Conservation (phyloP, 2,329 filamentous ascomycete species). For the Endoconidiophora polonica region DNA sequence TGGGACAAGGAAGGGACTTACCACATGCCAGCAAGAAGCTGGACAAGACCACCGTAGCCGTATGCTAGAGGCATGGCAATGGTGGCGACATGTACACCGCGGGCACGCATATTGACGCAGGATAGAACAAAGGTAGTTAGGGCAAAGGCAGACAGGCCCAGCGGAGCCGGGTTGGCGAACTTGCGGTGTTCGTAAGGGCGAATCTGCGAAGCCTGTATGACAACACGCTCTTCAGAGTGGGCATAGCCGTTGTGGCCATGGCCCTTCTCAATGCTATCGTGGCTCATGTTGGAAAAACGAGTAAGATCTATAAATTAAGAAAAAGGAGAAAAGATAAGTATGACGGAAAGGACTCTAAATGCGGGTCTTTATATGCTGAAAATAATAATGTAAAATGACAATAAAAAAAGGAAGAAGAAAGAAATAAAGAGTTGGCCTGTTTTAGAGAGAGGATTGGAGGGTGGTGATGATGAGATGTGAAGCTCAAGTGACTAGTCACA, state of each 20-base stretch:
- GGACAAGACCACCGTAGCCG: conserved; percentile 62
- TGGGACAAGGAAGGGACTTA: conserved; percentile 34
- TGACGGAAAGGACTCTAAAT: conserved; percentile 3
- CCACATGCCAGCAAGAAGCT: conserved; percentile 77
- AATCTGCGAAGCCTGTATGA: conserved; percentile 50
- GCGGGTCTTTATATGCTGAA: too few species aligned
- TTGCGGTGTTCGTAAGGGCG: conserved; percentile 48
- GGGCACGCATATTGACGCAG: conserved; percentile 51
- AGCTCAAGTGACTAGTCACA: conserved; percentile 5
- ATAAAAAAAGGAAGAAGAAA: not conserved
- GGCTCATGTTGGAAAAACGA: conserved; percentile 12
- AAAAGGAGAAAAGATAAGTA: conserved; percentile 7
- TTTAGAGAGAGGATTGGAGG: too few species aligned
- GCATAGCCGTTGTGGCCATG: conserved; percentile 6
- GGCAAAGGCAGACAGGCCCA: conserved; percentile 64
- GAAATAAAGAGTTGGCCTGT: not conserved
- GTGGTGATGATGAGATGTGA: not conserved
- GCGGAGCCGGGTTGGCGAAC: conserved; percentile 63
- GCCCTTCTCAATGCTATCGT: conserved; percentile 11
- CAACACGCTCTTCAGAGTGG: conserved; percentile 11
- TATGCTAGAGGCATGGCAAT: conserved; percentile 54
- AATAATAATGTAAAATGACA: not conserved
- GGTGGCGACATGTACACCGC: conserved; percentile 42
- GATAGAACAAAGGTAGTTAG: conserved; percentile 70
- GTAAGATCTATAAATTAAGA: conserved; percentile 9